Evolutionary conservation across 257 asterid species (phyloP).

Genomic region (Capsicum pubescens): DNA sequence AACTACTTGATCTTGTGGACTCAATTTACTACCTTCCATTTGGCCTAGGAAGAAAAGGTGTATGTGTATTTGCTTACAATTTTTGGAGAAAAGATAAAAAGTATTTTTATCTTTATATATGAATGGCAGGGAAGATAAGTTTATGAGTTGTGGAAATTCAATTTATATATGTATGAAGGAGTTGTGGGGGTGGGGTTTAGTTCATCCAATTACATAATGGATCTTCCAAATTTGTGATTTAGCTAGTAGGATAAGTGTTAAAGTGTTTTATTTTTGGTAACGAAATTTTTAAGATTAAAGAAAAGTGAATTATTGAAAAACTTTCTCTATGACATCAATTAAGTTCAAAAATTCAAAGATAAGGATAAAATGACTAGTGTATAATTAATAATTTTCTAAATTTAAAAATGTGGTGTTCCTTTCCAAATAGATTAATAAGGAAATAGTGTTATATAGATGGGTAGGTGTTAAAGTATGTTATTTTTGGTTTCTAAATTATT

Average conservation of each 20-base stretch:
- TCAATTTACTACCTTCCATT: background rate
- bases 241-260: no score
- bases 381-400: no score
- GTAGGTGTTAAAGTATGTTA: no score
- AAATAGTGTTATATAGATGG: no score
- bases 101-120: background rate
- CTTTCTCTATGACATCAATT: background rate
- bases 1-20: conserved; percentile 7
- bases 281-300: background rate
- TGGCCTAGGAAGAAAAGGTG: background rate
- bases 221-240: no score
- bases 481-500: no score
- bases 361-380: no score
- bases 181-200: background rate
- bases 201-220: background rate
- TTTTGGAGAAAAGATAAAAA: background rate
- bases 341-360: no score
- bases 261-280: background rate
- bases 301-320: background rate
- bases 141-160: background rate
- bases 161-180: background rate
- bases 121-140: background rate
- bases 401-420: no score
- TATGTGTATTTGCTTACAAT: background rate
- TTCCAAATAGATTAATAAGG: no score